Evolutionary conservation across 768 basidiomycete genomes (phyloP).

Genomic region (Mycena vitilis): DNA sequence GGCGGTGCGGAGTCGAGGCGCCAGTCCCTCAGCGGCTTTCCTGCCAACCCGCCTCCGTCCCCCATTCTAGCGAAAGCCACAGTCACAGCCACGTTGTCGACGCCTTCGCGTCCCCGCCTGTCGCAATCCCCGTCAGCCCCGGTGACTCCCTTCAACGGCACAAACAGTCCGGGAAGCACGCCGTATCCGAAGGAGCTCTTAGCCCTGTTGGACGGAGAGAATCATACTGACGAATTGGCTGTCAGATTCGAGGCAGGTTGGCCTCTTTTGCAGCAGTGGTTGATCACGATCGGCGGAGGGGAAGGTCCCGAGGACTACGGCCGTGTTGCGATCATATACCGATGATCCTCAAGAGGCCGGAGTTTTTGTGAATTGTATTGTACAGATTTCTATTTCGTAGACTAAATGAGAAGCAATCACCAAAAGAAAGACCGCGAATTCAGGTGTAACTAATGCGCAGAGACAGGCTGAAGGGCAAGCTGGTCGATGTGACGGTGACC

Average conservation of each 20-base stretch:
- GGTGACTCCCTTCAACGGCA: slow-evolving; percentile 40
- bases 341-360: slow-evolving; percentile 51
- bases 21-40: slow-evolving; percentile 51
- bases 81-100: slow-evolving; percentile 41
- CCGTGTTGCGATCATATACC: slow-evolving; percentile 81
- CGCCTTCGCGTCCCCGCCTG: slow-evolving; percentile 58
- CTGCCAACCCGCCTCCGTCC: slow-evolving; percentile 52
- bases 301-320: slow-evolving; percentile 77
- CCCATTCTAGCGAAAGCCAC: slow-evolving; percentile 52
- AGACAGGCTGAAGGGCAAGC: slow-evolving; percentile 88
- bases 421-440: slow-evolving; percentile 26
- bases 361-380: slow-evolving; percentile 8
- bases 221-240: slow-evolving; percentile 92
- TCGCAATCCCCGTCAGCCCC: slow-evolving; percentile 71
- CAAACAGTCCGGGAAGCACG: slow-evolving; percentile 23
- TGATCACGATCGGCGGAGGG: slow-evolving; percentile 69
- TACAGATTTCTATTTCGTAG: slow-evolving; percentile 29
- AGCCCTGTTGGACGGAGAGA: slow-evolving; percentile 84
- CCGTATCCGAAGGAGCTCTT: slow-evolving; percentile 69
- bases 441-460: slow-evolving; percentile 68
- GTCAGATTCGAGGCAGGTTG: slow-evolving; percentile 86
- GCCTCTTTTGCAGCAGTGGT: slow-evolving; percentile 83
- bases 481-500: slow-evolving; percentile 88
- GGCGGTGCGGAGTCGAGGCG: slow-evolving; percentile 50
- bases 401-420: slow-evolving; percentile 6